Conservation (phyloP, 768 basidiomycete genomes). For the Cystoderma amianthinum region DNA sequence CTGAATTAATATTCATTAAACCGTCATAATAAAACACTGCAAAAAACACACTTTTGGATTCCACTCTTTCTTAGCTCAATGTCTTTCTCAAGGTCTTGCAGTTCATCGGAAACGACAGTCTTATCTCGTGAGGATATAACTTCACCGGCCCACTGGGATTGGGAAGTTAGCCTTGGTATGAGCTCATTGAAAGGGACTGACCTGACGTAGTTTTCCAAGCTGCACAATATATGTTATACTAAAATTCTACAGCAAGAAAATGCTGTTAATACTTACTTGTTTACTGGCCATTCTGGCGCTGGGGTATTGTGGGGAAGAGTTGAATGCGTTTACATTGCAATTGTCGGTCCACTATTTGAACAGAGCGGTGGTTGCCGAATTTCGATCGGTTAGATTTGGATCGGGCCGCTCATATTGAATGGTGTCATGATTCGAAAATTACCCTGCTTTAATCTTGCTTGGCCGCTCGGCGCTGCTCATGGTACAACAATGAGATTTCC, state of each 20-base stretch:
- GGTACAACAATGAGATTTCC: too few species aligned
- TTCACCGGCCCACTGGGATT: constrained; percentile 78
- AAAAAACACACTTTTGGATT: constrained; percentile 51
- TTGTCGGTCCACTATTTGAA: constrained; percentile 3
- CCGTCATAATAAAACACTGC: background rate
- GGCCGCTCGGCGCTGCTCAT: too few species aligned
- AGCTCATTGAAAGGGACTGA: constrained; percentile 20
- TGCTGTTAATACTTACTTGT: constrained; percentile 50
- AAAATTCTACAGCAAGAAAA: too few species aligned
- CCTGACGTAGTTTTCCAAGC: constrained; percentile 79
- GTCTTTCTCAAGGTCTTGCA: constrained; percentile 76
- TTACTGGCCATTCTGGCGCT: constrained; percentile 49
- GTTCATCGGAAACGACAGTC: constrained; percentile 70
- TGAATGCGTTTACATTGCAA: background rate
- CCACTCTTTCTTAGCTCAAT: constrained; percentile 77
- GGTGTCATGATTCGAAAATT: too few species aligned
- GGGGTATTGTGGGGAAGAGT: constrained; percentile 1
- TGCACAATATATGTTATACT: too few species aligned
- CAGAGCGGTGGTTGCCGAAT: constrained; percentile 1
- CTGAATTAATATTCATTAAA: constrained; percentile 27
- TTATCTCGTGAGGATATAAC: constrained; percentile 83
- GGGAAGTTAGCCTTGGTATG: constrained; percentile 20
- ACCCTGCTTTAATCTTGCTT: too few species aligned
- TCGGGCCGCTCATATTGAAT: too few species aligned
- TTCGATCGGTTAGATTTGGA: background rate